Percentiles rank a stretch among this genome's conserved stretches.
These are phyloP conservation scores for Pistacia integerrima DNA, from an alignment of 345 rosid species.

Conservation along the genomic window DNA sequence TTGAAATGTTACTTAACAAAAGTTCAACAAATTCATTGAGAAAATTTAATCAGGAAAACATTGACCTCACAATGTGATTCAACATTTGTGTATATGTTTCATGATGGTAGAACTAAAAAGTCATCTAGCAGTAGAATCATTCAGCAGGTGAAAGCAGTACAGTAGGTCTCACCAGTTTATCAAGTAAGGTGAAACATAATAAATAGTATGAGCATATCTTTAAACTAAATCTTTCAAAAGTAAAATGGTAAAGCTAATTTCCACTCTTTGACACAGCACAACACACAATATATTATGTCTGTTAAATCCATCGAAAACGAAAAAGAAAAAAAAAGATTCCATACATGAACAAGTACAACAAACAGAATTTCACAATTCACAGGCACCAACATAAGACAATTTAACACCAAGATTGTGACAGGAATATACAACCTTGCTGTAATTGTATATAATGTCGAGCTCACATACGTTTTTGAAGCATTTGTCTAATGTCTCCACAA, in stretches of 20 bases:
- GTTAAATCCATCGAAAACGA: not conserved
- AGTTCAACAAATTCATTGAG: not conserved
- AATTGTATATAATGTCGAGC: constrained; percentile 84
- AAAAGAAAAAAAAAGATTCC: not conserved
- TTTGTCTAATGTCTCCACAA: constrained; percentile 94
- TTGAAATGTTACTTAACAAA: not conserved
- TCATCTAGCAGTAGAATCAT: not conserved
- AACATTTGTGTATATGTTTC: not conserved
- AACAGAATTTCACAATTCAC: not conserved
- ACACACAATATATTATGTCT: not conserved
- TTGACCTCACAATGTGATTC: not conserved
- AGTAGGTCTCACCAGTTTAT: not conserved
- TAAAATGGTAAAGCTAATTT: not conserved
- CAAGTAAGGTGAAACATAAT: not conserved
- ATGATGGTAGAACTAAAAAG: not conserved
- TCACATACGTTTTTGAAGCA: constrained; percentile 97
- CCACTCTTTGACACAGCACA: not conserved
- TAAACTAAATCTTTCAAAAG: not conserved
- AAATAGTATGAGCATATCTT: not conserved
- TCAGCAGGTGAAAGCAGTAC: not conserved
- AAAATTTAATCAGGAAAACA: not conserved
- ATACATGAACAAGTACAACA: not conserved
- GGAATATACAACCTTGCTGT: constrained; percentile 68
- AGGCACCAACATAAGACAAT: not conserved
- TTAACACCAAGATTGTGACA: not conserved